These are phyloP conservation scores for Diplodia sapinea DNA, from an alignment of 2,329 filamentous ascomycete genomes.

Conservation along the genomic window DNA sequence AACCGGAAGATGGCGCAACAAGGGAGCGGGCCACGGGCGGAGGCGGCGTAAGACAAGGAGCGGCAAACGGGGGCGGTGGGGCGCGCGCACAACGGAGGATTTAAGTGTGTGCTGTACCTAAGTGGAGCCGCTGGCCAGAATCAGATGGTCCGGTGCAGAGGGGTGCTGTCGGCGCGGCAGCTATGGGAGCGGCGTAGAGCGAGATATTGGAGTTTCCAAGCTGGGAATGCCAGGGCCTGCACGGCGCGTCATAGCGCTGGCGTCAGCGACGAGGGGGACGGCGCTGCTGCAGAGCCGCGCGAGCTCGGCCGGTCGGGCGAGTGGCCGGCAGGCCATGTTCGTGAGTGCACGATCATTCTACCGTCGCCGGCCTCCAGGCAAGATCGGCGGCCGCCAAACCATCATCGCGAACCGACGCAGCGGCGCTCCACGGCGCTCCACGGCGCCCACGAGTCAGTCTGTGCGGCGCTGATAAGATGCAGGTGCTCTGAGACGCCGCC, in stretches of 20 bases:
- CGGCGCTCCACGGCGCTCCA: constrained; percentile 12
- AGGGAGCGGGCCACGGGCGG: not conserved
- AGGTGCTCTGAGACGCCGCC: not conserved
- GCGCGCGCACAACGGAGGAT: constrained; percentile 14
- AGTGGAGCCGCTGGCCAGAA: constrained; percentile 14
- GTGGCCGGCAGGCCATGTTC: too few species aligned
- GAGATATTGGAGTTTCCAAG: not conserved
- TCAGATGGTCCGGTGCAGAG: constrained; percentile 7
- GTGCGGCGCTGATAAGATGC: constrained; percentile 10
- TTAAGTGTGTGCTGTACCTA: constrained; percentile 10
- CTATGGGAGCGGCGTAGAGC: not conserved
- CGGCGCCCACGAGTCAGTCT: constrained; percentile 1
- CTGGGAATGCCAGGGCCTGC: not conserved
- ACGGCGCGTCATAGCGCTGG: not conserved
- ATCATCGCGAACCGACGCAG: constrained; percentile 1
- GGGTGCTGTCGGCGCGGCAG: not conserved
- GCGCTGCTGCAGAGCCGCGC: too few species aligned
- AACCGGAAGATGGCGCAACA: constrained; percentile 24
- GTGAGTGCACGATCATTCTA: too few species aligned
- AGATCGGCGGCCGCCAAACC: not conserved
- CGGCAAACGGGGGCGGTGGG: constrained; percentile 16
- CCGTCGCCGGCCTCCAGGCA: too few species aligned
- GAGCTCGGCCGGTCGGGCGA: not conserved
- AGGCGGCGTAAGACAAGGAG: constrained; percentile 11
- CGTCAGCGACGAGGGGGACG: not conserved